Base-by-base conservation (phyloP, 441 rosid species). In the Monsonia emarginata region DNA sequence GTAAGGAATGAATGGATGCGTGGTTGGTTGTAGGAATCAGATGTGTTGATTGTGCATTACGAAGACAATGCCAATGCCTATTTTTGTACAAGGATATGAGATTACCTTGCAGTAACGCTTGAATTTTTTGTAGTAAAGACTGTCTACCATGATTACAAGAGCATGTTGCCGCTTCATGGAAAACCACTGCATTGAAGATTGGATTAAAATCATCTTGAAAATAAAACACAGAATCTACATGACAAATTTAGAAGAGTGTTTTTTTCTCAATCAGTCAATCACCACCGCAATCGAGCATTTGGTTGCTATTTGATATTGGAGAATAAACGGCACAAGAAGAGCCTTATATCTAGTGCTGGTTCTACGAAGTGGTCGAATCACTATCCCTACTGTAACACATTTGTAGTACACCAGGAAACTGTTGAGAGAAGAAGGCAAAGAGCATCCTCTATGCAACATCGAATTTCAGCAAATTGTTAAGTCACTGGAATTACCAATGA, bases 101-200 rank as follows among this genome's bases (percentile, higher is more conserved):
- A 72, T 78, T 75, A 86, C 92, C 85, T 82, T 82, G 74, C 88
- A 85, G 63, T 74, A 79, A 69, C 70, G 84, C 80, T 76, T 79
- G 74, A 86, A 85, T 72, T 86, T 86, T 5, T 81, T 70, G 75
- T 83, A 87, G 78, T 82, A 85, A 18, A 87, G 83, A 67, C 69
- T 71, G 72, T 85, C 88, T 1, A 89, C 83, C 86, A 85, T 83
- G 68, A 82, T 64, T 38, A 83, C 74, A 66, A 87, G 54, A 65
- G 89, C 92, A 82, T 87, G 92, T 38, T 76, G 86, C 76, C 89
- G 75, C 81, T 83, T 87, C 82, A 87, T 67, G 71, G 92, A 74
- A 78, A 87, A 83, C 92, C 92, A 87, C 89, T 87, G 80, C 10
- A 65, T 25, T 63, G 65, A 36, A 69, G 70, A 32, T 66, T 52